Evolutionary conservation across 1,139 yeast genomes (phyloP).

Genomic region (Kodamaea alishanica): DNA sequence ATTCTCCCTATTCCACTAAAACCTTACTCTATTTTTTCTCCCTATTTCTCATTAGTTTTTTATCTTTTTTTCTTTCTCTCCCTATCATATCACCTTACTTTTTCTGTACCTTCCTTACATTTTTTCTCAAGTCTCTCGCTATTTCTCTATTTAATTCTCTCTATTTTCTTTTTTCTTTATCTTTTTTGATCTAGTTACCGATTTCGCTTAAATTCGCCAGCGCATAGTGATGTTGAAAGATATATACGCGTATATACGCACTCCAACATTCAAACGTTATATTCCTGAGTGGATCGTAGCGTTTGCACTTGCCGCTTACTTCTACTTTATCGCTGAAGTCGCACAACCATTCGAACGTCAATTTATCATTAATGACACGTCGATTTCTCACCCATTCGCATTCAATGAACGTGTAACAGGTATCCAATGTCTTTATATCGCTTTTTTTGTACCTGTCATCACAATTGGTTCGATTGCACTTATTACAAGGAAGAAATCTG

Average conservation of each 20-base stretch:
- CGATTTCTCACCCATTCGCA: conserved; percentile 70
- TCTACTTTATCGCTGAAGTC: conserved; percentile 35
- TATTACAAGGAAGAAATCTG: conserved; percentile 17
- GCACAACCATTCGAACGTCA: conserved; percentile 28
- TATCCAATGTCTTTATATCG: conserved; percentile 29
- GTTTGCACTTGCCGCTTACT: conserved; percentile 24
- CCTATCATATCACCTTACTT: too few species aligned
- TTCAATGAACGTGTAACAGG: conserved; percentile 54
- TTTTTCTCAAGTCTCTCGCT: too few species aligned
- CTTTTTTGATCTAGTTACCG: too few species aligned
- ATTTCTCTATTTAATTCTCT: too few species aligned
- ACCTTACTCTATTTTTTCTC: too few species aligned
- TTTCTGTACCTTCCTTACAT: too few species aligned
- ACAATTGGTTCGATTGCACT: conserved; percentile 32
- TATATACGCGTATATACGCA: conserved; percentile 11
- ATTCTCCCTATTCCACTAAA: too few species aligned
- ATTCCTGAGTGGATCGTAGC: conserved; percentile 37
- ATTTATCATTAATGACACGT: conserved; percentile 29
- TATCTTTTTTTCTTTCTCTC: too few species aligned
- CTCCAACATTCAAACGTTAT: conserved; percentile 16
- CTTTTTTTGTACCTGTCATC: conserved; percentile 39
- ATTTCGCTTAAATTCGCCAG: too few species aligned
- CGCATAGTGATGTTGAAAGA: conserved; percentile 5
- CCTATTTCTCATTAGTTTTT: too few species aligned
- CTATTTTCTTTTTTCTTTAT: too few species aligned